phyloP scores from a whole-genome alignment of 345 rosid genomes.

The Mercurialis annua region DNA sequence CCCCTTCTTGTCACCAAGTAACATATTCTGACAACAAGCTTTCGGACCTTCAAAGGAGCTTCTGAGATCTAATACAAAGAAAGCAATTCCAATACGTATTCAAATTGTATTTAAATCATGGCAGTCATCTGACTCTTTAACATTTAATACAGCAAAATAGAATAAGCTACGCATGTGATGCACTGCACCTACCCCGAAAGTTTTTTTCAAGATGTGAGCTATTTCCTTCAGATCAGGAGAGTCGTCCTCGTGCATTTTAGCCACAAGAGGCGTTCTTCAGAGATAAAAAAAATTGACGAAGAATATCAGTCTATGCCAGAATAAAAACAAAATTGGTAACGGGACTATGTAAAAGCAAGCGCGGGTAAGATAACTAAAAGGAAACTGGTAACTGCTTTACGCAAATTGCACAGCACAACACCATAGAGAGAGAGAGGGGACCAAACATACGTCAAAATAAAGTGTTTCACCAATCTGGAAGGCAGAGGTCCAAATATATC shows the following conservation, averaged over 20 bases:
- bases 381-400: not conserved
- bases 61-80: too few species aligned
- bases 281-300: too few species aligned
- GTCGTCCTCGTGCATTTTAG: slow-evolving; percentile 84
- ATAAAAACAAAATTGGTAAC: too few species aligned
- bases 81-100: not conserved
- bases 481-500: slow-evolving; percentile 70
- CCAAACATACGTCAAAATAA: slow-evolving; percentile 54
- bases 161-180: not conserved
- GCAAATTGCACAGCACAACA: not conserved
- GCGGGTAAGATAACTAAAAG: too few species aligned
- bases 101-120: too few species aligned
- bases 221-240: slow-evolving; percentile 69
- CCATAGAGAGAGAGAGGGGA: slow-evolving; percentile 8
- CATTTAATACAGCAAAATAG: not conserved
- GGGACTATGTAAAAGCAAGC: not conserved
- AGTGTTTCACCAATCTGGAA: slow-evolving; percentile 46
- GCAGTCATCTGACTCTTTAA: not conserved
- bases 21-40: slow-evolving; percentile 70
- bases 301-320: slow-evolving; percentile 40
- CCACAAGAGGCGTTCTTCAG: slow-evolving; percentile 47
- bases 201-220: slow-evolving; percentile 54
- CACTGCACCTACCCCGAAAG: slow-evolving; percentile 56
- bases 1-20: slow-evolving; percentile 85
- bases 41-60: slow-evolving; percentile 65